Evolutionary conservation across 1,139 yeast genomes (phyloP), one percentile per base, ranked within the genome.

Genomic region (Scheffersomyces quercinus): DNA sequence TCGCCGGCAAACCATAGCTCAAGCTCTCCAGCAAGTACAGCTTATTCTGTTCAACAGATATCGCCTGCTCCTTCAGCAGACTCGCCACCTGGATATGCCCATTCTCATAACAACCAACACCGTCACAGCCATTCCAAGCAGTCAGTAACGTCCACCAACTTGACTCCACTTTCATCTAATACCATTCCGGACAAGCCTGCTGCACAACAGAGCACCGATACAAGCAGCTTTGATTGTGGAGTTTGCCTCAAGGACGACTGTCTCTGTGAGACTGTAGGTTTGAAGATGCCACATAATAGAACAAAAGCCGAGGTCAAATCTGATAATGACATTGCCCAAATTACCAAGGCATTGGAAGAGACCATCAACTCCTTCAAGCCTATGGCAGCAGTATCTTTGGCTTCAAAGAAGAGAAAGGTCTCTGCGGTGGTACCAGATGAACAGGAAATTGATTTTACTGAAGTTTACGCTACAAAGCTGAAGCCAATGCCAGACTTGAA

Each of bases 201-300:
- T 12, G 42, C 41, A 12, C 35, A 31, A 29, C 48, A n/a, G 44
- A 50, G 14, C 16, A 5, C 24, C 2, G 36, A 31, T 2, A 36
- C 40, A 14, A 47, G 40, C 24, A 57, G 59, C 45, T 71, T 68
- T 46, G 81, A 76, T 52, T 85, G 93, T 59, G 86, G 85, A 1
- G 81, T 82, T 3, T 85, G 93, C 58, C 62, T 73, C 38, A 83
- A 83, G 58, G 91, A 85, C 40, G 83, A 80, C 44, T 85, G 93
- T 57, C 64, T 85, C 10, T 85, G 91, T 61, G 90, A 79, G 44
- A 66, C 74, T 2, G 79, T 82, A n/a, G 90, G 89, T 1, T 60
- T 82, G 41, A 81, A 75, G 50, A 56, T 49, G 13, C 31, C 52
- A 36, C 29, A 46, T 37, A 31, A 40, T 42, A 46, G 49, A 9